Conservation (phyloP, 2,329 filamentous ascomycete species). For the Leptodontidium sp. region DNA sequence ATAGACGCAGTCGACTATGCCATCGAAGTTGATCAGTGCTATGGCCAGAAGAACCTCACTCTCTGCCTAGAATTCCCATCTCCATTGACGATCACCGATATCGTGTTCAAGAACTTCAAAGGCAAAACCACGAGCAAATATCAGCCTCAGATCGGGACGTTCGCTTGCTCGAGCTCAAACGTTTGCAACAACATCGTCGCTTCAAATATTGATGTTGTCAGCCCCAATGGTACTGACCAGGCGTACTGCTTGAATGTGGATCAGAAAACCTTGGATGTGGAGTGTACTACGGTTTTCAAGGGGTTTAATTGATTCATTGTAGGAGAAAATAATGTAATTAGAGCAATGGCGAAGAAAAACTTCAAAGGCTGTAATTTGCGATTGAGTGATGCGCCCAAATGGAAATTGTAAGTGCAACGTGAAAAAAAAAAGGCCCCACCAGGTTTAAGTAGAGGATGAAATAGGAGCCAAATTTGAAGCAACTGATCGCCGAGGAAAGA, state of each 20-base stretch:
- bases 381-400: no score
- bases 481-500: neutral
- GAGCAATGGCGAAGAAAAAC: no score
- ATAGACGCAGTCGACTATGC: constrained; percentile 71
- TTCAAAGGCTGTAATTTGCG: no score
- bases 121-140: constrained; percentile 59
- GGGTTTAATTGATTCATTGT: constrained; percentile 42
- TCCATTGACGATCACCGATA: constrained; percentile 61
- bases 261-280: constrained; percentile 47
- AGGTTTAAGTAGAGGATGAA: no score
- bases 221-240: constrained; percentile 54
- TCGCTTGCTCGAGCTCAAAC: constrained; percentile 56
- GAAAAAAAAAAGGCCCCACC: no score
- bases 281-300: constrained; percentile 43
- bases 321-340: neutral
- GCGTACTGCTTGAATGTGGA: constrained; percentile 56
- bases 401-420: no score
- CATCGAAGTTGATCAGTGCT: constrained; percentile 72
- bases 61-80: constrained; percentile 67
- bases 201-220: constrained; percentile 55
- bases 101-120: constrained; percentile 63
- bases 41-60: constrained; percentile 67
- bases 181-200: constrained; percentile 60
- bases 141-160: constrained; percentile 54
- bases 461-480: neutral